phyloP scores from a whole-genome alignment of 2,329 filamentous ascomycete species.

The Drechslera avenae region DNA sequence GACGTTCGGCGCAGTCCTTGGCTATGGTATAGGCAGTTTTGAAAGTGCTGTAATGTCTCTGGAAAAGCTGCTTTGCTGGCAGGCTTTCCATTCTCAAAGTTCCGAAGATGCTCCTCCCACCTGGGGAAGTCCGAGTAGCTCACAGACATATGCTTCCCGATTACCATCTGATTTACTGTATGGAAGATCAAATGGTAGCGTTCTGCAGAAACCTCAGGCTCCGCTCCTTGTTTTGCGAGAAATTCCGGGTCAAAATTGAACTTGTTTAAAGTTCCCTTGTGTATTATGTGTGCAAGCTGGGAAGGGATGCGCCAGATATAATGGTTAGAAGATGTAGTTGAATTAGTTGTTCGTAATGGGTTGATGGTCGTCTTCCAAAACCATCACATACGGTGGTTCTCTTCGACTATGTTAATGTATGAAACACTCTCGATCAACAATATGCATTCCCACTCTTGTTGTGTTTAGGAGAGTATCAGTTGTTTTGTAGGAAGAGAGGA shows the following conservation, averaged over 20 bases:
- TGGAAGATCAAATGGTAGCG: too few species aligned
- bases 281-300: background rate
- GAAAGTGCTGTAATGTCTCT: background rate
- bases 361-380: background rate
- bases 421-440: too few species aligned
- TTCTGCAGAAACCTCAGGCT: background rate
- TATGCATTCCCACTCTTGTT: too few species aligned
- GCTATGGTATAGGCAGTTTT: slow-evolving; percentile 2
- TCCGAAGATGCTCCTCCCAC: background rate
- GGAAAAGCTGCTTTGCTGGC: background rate
- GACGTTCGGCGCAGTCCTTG: background rate
- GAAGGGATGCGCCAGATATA: background rate
- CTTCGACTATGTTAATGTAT: too few species aligned
- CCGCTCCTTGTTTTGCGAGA: background rate
- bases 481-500: too few species aligned
- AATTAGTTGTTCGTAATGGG: background rate
- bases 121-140: slow-evolving; percentile 4
- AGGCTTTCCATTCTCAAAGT: background rate
- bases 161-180: background rate
- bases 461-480: too few species aligned
- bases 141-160: background rate
- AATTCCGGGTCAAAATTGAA: too few species aligned
- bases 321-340: background rate
- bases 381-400: too few species aligned
- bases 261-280: too few species aligned